phyloP scores from a whole-genome alignment of 257 asterid genomes.

The Solanum etuberosum region DNA sequence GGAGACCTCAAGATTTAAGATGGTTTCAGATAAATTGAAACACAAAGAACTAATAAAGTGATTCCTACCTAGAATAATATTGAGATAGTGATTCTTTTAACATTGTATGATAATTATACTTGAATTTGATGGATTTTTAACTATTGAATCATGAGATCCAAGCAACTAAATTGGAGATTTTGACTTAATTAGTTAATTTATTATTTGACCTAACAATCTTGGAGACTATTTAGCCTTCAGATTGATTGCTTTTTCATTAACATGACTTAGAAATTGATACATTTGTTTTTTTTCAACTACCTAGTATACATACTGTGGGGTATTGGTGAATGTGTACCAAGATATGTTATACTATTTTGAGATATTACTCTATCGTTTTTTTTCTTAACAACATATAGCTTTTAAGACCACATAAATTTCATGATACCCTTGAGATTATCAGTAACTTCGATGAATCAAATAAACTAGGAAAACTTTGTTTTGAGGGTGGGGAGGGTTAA shows the following conservation, averaged over 20 bases:
- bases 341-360: not conserved
- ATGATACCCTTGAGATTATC: accelerated
- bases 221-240: too few species aligned
- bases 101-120: not conserved
- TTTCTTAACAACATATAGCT: not conserved
- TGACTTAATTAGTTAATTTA: not conserved
- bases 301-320: too few species aligned
- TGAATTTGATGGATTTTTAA: not conserved
- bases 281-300: too few species aligned
- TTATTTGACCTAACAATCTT: not conserved
- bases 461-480: too few species aligned
- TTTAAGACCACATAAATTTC: not conserved
- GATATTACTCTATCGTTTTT: not conserved
- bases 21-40: too few species aligned
- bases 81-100: not conserved
- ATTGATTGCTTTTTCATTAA: too few species aligned
- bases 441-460: not conserved
- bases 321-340: too few species aligned
- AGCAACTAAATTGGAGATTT: not conserved
- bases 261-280: too few species aligned
- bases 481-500: too few species aligned
- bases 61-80: too few species aligned
- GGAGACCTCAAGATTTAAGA: too few species aligned
- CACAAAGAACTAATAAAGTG: too few species aligned
- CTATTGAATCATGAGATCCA: not conserved